Conservation (phyloP, 2,329 filamentous ascomycete species). For the Pseudogymnoascus sp. region DNA sequence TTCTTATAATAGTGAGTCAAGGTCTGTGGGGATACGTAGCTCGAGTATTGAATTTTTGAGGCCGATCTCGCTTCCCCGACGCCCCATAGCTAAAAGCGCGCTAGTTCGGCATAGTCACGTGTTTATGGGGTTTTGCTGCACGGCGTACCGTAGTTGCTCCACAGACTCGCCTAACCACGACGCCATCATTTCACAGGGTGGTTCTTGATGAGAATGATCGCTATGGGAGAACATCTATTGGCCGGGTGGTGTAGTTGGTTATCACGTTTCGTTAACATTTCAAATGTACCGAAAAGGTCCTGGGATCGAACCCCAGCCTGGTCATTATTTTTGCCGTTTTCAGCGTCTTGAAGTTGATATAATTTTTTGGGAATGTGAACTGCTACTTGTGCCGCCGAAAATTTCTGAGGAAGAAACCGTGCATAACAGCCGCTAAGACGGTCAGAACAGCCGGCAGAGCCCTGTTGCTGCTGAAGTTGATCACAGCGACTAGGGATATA, state of each 20-base stretch:
- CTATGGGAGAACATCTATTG: not conserved
- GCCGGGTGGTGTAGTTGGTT: slow-evolving; percentile 7
- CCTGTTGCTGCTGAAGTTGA: not conserved
- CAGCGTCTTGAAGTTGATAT: not conserved
- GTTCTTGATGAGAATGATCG: not conserved
- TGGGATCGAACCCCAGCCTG: slow-evolving; percentile 6
- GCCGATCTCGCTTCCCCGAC: slow-evolving; percentile 7
- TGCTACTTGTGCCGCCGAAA: not conserved
- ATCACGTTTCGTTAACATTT: slow-evolving; percentile 7
- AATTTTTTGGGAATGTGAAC: not conserved
- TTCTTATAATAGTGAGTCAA: slow-evolving; percentile 22
- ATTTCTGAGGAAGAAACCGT: not conserved
- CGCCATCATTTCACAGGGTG: not conserved
- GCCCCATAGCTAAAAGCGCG: not conserved
- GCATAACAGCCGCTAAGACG: not conserved
- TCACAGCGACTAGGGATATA: not conserved
- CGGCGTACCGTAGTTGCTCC: not conserved
- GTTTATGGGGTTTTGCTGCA: not conserved
- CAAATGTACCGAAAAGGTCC: not conserved
- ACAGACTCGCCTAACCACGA: not conserved
- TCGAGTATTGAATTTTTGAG: slow-evolving; percentile 4
- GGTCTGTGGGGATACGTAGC: slow-evolving; percentile 3
- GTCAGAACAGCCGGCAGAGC: not conserved
- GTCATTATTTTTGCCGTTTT: not conserved
- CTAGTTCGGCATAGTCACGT: slow-evolving; percentile 1